These are phyloP conservation scores for Pseudomicrostroma phylloplanum DNA, from an alignment of 1,284 basidiomycete genomes.

Conservation along the genomic window DNA sequence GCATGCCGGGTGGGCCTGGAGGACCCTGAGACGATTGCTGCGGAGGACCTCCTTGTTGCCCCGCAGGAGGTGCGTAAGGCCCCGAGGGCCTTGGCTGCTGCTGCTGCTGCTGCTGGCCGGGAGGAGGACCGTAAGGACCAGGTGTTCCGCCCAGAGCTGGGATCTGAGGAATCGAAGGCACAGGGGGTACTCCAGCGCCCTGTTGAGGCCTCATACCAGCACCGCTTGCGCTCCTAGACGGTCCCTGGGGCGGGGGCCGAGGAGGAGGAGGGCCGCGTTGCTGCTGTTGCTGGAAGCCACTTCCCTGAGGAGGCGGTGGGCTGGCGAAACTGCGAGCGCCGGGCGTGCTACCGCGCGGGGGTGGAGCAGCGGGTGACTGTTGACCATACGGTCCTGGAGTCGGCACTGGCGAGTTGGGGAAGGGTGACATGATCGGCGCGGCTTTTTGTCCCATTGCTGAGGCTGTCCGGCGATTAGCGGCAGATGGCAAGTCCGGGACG, in stretches of 20 bases:
- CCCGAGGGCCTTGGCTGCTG: slow-evolving; percentile 14
- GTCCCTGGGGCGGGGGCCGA: slow-evolving; percentile 16
- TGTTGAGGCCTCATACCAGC: slow-evolving; percentile 29
- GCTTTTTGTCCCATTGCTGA: slow-evolving; percentile 35
- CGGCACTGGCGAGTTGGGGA: slow-evolving; percentile 62
- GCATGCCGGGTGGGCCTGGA: slow-evolving; percentile 11
- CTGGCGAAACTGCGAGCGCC: slow-evolving; percentile 51
- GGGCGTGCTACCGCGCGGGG: slow-evolving; percentile 35
- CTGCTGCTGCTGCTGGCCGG: slow-evolving; percentile 11
- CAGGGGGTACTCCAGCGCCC: slow-evolving; percentile 39
- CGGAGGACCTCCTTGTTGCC: slow-evolving; percentile 23
- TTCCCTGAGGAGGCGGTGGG: slow-evolving; percentile 20
- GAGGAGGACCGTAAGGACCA: slow-evolving; percentile 28
- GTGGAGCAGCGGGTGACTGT: slow-evolving; percentile 34
- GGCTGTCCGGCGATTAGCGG: slow-evolving; percentile 44
- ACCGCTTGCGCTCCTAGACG: slow-evolving; percentile 10
- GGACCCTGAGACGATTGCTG: slow-evolving; percentile 15
- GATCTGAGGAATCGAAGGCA: slow-evolving; percentile 34
- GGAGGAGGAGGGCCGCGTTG: slow-evolving; percentile 16
- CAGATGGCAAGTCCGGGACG: slow-evolving; percentile 56
- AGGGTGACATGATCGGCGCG: slow-evolving; percentile 69
- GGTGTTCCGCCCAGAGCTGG: slow-evolving; percentile 23
- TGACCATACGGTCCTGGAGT: slow-evolving; percentile 28
- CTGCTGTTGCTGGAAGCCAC: slow-evolving; percentile 9
- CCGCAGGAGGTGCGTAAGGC: slow-evolving; percentile 53